A percentile compares a stretch with the other conserved stretches of the same genome.
Evolutionary conservation across 2,329 filamentous ascomycete species (phyloP).

Genomic region (Huntiella decipiens): DNA sequence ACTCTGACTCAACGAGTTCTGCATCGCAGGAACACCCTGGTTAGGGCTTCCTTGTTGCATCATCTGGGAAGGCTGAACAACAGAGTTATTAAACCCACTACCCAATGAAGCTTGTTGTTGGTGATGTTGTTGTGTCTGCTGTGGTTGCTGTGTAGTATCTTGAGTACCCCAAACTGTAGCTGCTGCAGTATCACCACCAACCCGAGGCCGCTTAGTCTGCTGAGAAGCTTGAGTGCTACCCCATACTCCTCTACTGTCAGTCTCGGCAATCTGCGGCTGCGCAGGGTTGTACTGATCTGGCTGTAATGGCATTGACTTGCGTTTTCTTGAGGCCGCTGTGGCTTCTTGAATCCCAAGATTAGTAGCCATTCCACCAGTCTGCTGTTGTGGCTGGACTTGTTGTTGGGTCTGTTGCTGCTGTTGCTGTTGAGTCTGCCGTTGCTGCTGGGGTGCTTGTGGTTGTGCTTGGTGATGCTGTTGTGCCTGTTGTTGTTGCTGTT

Average conservation of each 20-base stretch:
- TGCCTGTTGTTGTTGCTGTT: not conserved
- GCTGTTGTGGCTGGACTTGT: conserved; percentile 4
- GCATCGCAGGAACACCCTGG: not conserved
- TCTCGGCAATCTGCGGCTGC: conserved; percentile 4
- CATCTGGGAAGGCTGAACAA: conserved; percentile 10
- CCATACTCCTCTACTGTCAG: conserved; percentile 5
- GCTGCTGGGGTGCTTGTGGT: not conserved
- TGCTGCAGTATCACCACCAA: conserved; percentile 5
- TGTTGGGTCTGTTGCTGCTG: not conserved
- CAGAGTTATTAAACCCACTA: conserved; percentile 1
- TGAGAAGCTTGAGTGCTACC: conserved; percentile 1
- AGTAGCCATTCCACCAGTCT: conserved; percentile 1
- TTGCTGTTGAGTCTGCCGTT: not conserved
- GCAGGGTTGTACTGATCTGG: conserved; percentile 8
- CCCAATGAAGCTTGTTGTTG: conserved; percentile 6
- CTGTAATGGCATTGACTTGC: conserved; percentile 10
- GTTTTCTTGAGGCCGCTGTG: conserved; percentile 3
- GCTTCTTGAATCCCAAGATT: conserved; percentile 4
- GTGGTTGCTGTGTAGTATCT: not conserved
- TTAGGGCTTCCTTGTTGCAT: conserved; percentile 7
- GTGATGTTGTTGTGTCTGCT: not conserved
- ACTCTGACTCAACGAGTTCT: conserved; percentile 3
- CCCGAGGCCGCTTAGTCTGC: conserved; percentile 9
- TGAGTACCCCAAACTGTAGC: conserved; percentile 2
- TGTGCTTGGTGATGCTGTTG: not conserved